Percentiles rank a stretch among this genome's conserved stretches.
Conservation (phyloP, 2,329 filamentous ascomycete genomes). For the Stemphylium vesicarium region DNA sequence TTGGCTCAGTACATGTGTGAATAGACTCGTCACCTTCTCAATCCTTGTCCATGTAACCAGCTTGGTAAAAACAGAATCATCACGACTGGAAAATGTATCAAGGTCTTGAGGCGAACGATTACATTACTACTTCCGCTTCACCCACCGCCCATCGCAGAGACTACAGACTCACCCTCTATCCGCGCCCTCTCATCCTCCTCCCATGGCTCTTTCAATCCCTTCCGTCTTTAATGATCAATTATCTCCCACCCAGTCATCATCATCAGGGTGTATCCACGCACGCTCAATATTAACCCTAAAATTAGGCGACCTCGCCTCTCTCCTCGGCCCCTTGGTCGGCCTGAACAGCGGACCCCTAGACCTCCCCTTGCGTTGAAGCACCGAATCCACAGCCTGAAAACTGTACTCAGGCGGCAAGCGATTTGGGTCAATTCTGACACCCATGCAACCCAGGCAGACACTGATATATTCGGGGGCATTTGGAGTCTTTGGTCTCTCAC, state of each 20-base stretch:
- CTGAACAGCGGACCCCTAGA: not conserved
- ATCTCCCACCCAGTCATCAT: not conserved
- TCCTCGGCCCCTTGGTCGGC: not conserved
- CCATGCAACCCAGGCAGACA: not conserved
- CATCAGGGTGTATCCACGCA: not conserved
- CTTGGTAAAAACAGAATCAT: too few species aligned
- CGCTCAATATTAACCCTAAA: constrained; percentile 1
- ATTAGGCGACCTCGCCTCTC: not conserved
- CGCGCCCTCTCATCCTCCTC: too few species aligned
- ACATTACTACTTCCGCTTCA: too few species aligned
- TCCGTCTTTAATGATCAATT: not conserved
- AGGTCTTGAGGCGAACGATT: too few species aligned
- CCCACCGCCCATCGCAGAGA: too few species aligned
- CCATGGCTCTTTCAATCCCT: too few species aligned
- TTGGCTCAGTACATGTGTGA: too few species aligned
- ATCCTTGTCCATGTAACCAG: too few species aligned
- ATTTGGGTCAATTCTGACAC: not conserved
- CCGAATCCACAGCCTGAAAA: not conserved
- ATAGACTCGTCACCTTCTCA: too few species aligned
- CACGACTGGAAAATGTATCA: too few species aligned
- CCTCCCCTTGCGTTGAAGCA: not conserved
- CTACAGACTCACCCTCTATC: too few species aligned
- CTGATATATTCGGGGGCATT: not conserved
- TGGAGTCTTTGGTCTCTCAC: not conserved
- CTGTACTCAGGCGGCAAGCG: not conserved